Evolutionary conservation across 2,329 filamentous ascomycete genomes (phyloP).

Genomic region (Phyllosticta paracitricarpa): DNA sequence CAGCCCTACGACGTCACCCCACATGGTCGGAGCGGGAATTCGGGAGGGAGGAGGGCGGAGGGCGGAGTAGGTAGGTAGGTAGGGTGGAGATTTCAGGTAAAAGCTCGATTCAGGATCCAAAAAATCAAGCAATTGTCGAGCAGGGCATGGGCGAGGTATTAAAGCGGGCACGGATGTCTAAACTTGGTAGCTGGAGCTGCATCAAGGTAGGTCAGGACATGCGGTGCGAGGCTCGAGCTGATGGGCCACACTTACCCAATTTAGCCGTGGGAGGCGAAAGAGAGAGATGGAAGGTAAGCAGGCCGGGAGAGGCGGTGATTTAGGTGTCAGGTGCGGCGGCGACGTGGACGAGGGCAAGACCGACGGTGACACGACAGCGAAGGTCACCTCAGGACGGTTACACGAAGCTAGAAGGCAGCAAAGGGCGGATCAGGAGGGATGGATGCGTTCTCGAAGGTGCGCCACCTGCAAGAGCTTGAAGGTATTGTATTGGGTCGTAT

Average conservation of each 20-base stretch:
- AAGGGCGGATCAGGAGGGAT: not conserved
- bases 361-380: not conserved
- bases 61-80: not conserved
- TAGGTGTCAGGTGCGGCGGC: not conserved
- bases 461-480: not conserved
- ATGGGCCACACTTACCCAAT: not conserved
- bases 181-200: not conserved
- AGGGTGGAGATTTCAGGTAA: not conserved
- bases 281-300: not conserved
- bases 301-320: not conserved
- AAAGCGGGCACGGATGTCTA: not conserved
- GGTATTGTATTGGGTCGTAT: not conserved
- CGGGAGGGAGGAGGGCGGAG: not conserved
- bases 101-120: not conserved
- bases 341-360: not conserved
- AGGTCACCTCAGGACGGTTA: not conserved
- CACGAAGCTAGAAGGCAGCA: not conserved
- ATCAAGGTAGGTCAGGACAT: not conserved
- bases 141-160: conserved; percentile 5
- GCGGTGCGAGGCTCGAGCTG: not conserved
- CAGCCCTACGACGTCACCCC: conserved; percentile 2
- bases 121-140: not conserved
- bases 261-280: not conserved
- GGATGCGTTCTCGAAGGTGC: not conserved
- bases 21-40: not conserved